A percentile compares a stretch with the other conserved stretches of the same genome.
Evolutionary conservation across 106 monocot species (phyloP).

Genomic region (Xerophyta viscosa): DNA sequence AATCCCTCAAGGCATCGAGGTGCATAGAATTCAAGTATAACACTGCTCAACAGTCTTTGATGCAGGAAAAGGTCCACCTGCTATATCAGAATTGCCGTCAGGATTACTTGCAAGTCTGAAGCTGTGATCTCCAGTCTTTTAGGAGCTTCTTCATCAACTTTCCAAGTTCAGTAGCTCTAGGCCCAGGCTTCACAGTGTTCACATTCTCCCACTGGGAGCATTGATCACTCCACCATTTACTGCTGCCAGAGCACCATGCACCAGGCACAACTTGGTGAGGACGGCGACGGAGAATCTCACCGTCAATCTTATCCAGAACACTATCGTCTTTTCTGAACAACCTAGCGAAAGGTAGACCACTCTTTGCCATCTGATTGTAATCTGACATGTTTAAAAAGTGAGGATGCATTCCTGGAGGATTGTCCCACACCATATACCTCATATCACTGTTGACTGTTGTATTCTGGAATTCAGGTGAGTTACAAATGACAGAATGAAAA

Average conservation of each 20-base stretch:
- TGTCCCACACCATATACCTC: slow-evolving; percentile 44
- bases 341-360: slow-evolving; percentile 38
- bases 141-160: slow-evolving; percentile 22
- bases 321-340: slow-evolving; percentile 26
- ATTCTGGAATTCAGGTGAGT: slow-evolving; percentile 37
- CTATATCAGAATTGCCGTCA: background rate
- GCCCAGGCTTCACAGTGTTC: slow-evolving; percentile 21
- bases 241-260: slow-evolving; percentile 27
- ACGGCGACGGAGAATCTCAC: slow-evolving; percentile 17
- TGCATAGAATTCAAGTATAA: background rate
- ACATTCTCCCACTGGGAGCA: slow-evolving; percentile 27
- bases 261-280: slow-evolving; percentile 23
- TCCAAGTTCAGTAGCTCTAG: slow-evolving; percentile 15
- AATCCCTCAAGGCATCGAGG: background rate
- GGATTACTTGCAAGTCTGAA: slow-evolving; percentile 19
- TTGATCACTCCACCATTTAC: slow-evolving; percentile 21
- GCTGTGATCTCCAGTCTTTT: slow-evolving; percentile 12
- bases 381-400: slow-evolving; percentile 21
- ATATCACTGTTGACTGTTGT: slow-evolving; percentile 44
- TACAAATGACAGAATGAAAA: slow-evolving; percentile 51
- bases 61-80: no score
- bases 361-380: slow-evolving; percentile 15
- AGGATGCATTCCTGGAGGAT: slow-evolving; percentile 32
- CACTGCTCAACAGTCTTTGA: background rate
- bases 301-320: slow-evolving; percentile 34